Evolutionary conservation across 345 rosid species (phyloP).

Genomic region (Populus simonii): DNA sequence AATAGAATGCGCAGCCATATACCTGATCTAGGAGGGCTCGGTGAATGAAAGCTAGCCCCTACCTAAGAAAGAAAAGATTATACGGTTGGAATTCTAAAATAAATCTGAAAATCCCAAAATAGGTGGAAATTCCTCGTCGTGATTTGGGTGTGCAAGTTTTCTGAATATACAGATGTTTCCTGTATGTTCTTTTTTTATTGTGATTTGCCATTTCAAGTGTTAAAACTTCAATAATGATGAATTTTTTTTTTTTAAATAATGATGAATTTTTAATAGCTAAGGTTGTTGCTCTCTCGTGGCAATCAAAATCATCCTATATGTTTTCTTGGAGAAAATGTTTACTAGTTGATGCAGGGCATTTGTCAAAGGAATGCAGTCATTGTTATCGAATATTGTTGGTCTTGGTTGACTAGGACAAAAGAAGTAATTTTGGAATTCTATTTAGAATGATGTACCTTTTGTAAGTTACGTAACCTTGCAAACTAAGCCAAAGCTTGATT

Average conservation of each 20-base stretch:
- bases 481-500: background rate
- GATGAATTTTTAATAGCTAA: background rate
- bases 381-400: background rate
- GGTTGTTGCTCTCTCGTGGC: background rate
- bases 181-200: background rate
- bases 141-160: background rate
- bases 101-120: background rate
- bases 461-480: background rate
- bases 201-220: background rate
- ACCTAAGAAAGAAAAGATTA: background rate
- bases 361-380: background rate
- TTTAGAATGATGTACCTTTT: background rate
- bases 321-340: background rate
- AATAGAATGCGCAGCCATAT: background rate
- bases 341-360: background rate
- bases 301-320: background rate
- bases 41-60: background rate
- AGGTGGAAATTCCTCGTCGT: background rate
- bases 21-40: background rate
- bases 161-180: background rate
- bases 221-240: background rate
- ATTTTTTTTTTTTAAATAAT: background rate
- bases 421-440: background rate
- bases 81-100: background rate
- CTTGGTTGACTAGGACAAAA: background rate